These are phyloP conservation scores for Microsporum audouinii DNA, from an alignment of 2,329 filamentous ascomycete species.

Conservation along the genomic window DNA sequence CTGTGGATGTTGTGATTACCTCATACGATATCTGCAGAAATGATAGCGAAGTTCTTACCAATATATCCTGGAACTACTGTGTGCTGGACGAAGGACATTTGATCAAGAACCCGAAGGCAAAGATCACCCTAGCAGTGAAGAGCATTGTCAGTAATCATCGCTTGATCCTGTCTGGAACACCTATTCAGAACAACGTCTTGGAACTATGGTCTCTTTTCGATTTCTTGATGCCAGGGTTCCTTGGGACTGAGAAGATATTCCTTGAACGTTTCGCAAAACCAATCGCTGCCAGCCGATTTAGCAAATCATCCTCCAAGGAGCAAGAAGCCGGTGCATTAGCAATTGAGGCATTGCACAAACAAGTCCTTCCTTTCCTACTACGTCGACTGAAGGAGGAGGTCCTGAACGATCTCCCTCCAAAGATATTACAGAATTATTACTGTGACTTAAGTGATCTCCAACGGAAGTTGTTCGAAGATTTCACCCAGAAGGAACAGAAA, in stretches of 20 bases:
- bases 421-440: constrained; percentile 99
- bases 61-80: constrained; percentile 91
- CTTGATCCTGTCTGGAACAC: constrained; percentile 89
- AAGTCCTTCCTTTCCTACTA: constrained; percentile 90
- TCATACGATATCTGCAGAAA: constrained; percentile 98
- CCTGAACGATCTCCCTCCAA: constrained; percentile 86
- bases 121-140: constrained; percentile 90
- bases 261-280: constrained; percentile 89
- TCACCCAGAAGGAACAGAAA: constrained; percentile 85
- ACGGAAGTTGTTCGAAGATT: constrained; percentile 90
- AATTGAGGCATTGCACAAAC: constrained; percentile 96
- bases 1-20: constrained; percentile 87
- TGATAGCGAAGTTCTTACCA: constrained; percentile 71
- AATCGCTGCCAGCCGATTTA: constrained; percentile 85
- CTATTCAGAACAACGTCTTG: constrained; percentile 94
- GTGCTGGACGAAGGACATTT: constrained; percentile 95
- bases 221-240: constrained; percentile 96
- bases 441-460: constrained; percentile 94
- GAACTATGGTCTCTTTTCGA: constrained; percentile 98
- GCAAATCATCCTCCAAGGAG: constrained; percentile 95
- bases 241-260: constrained; percentile 95
- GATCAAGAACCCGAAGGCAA: constrained; percentile 97
- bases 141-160: constrained; percentile 81
- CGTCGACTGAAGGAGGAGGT: constrained; percentile 97
- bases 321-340: constrained; percentile 93